Evolutionary conservation across 2,329 filamentous ascomycete species (phyloP), one percentile per base, ranked within the genome.

Genomic region (Metarhizium brunneum): DNA sequence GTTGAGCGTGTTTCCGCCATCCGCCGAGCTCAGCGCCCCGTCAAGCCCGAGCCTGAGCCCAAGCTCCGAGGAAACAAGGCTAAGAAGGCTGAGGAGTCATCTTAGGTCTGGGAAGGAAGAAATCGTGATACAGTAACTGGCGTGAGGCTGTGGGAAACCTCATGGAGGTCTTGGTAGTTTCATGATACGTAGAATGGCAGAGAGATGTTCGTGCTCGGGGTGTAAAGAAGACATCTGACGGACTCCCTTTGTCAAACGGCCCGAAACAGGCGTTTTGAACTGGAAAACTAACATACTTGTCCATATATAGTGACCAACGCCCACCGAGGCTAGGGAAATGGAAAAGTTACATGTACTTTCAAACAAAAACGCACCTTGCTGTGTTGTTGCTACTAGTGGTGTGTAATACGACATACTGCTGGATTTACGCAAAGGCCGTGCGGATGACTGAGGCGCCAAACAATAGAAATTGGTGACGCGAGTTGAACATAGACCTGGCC

Each of bases 1-100:
- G 86, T 97, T 69, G 80, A 90, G 75, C 90, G 94, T 70, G 90
- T 88, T 71, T 91, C 86, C 68, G 90, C 91, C 68, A 83, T 96
- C 79, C 88, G 86, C 74, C 80, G 81, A 69, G 85, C 87, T 66
- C 88, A 95, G 83, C 82, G 81, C 72, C 77, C 86, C 65, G 84
- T 86, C 76, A 95, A 95, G 86, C 81, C 86, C 59, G 75, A 78
- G 61, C 83, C 83, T 66, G 84, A 85, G 76, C 71, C 74, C 69
- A 95, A 95, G 85, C 79, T 80, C 66, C 83, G 90, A 69, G 91
- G 92, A 66, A 80, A 80, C 64, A 90, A 91, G 81, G 89, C 88
- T 68, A 82, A 82, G 78, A 86, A 88, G 80, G 86, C 85, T 63
- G 80, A 78, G 54, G 68, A 69, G 62, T 66, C 69, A 60, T 66